Base-by-base conservation (phyloP, 805 yeast species). In the Teunomyces cretensis region DNA sequence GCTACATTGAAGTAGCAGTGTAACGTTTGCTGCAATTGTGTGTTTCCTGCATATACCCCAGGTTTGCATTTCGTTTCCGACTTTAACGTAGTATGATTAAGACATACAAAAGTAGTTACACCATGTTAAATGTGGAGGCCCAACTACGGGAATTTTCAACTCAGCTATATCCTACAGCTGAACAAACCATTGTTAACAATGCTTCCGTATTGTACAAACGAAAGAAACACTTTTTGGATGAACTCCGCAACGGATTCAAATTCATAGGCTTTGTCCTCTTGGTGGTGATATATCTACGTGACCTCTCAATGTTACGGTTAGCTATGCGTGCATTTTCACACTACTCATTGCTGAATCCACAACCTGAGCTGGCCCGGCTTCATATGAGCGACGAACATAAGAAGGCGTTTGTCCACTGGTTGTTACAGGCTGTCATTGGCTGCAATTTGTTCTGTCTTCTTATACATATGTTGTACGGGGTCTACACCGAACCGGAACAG, bases 111-210 rank as follows among this genome's bases (percentile, higher is more conserved):
- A 8, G 12, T 26, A n/a, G 12, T 26, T 5, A 31, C 12, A 31
- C 19, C 3, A 35, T 35, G 38, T 17, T 33, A 13, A 24, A 35
- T 11, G 24, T 38, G 6, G 63, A 62, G 26, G 44, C 46, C 9
- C 56, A 56, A 19, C 48, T 62, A 46, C 57, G 52, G 38, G 64
- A 57, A 41, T 69, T 65, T 51, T 54, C 56, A 30, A 41, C 53
- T 13, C 65, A 60, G 53, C 52, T 50, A 36, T 62, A 60, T 40
- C 75, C 75, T 2, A 55, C 70, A 0, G 61, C 59, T 9, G 70
- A 70, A 37, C 73, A 76, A 55, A 65, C 78, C 3, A 49, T 63
- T 30, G 50, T 53, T 12, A 74, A 76, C 56, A 74, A 76, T 53
- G 64, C 64, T 5, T 53, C 65, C 17, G 60, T 68, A 17, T 62